Evolutionary conservation across 106 monocot species (phyloP), one percentile per base, ranked within the genome.

Genomic region (Amphibolis antarctica): DNA sequence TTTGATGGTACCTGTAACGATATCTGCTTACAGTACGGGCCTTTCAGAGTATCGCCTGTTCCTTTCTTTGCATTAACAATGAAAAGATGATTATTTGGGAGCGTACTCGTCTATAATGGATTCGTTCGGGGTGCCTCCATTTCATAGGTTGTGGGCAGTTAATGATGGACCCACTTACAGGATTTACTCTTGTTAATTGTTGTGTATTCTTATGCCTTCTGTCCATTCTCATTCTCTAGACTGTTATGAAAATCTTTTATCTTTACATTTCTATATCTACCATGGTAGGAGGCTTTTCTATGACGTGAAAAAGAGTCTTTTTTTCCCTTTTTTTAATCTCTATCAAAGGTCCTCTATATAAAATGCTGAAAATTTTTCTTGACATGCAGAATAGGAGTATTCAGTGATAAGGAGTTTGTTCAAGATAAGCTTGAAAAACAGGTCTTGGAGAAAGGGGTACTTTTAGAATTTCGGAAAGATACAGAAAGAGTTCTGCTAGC

Each of bases 381-480:
- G 24, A 50, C 29, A 61, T 60, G 28, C 78, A 99, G 98, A 69
- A 54, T 77, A 49, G 85, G 72, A 53, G 75, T 83, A 25, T 72
- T 75, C 14, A 68, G 71, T 59, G 74, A 64, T 55, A 81, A 85
- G 50, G 91, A 89, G 25, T 71, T 78, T 50, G 60, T 68, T 29
- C 86, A 85, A 42, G 71, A 70, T 59, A 90, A 85, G 53, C 21
- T 69, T 57, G 84, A 69, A 24, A 90, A 85, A 69, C 66, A 50
- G 59, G 44, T 55, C 1, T 77, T 91, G 63, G 78, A 87, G 79
- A 88, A 85, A 81, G 98, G 98, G 50, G 53, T 77, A 48, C 73
- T 99, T 44, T 79, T 91, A 72, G 91, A 91, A 71, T 99, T 91
- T 69, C 68, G 82, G 18, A 99, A 99, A 71, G 98, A 91, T 74